These are phyloP conservation scores for Aegle marmelos DNA, from an alignment of 345 rosid species.

Conservation along the genomic window DNA sequence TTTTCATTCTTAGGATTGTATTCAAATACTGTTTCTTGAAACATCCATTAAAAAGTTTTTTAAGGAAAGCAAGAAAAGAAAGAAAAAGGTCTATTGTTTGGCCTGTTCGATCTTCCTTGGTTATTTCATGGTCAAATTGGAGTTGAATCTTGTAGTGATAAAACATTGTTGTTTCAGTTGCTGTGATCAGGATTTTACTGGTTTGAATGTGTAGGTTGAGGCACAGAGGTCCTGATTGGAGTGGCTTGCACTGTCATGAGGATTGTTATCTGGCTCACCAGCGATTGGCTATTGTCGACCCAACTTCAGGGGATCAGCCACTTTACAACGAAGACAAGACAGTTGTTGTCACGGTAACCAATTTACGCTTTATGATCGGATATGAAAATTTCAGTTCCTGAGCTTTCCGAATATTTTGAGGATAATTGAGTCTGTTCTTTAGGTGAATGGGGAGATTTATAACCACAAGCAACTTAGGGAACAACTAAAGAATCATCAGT, in stretches of 20 bases:
- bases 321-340: conserved; percentile 77
- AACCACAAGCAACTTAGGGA: conserved; percentile 67
- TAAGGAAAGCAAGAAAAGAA: fast-evolving
- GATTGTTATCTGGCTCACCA: conserved; percentile 80
- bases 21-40: neutral
- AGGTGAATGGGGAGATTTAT: conserved; percentile 92
- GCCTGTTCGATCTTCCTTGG: neutral
- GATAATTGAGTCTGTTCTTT: conserved; percentile 7
- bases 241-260: conserved; percentile 64
- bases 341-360: conserved; percentile 61
- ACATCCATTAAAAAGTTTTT: neutral
- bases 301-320: conserved; percentile 85
- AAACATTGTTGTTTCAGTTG: neutral
- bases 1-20: neutral
- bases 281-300: conserved; percentile 77
- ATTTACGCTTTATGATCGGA: neutral
- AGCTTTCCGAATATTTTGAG: neutral
- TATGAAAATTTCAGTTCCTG: neutral
- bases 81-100: neutral
- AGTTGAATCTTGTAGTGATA: neutral
- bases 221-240: conserved; percentile 91
- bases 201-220: conserved; percentile 43
- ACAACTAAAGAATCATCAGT: conserved; percentile 53
- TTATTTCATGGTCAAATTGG: neutral
- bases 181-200: neutral